Conservation (phyloP, 805 yeast species). For the Brettanomyces bruxellensis region DNA sequence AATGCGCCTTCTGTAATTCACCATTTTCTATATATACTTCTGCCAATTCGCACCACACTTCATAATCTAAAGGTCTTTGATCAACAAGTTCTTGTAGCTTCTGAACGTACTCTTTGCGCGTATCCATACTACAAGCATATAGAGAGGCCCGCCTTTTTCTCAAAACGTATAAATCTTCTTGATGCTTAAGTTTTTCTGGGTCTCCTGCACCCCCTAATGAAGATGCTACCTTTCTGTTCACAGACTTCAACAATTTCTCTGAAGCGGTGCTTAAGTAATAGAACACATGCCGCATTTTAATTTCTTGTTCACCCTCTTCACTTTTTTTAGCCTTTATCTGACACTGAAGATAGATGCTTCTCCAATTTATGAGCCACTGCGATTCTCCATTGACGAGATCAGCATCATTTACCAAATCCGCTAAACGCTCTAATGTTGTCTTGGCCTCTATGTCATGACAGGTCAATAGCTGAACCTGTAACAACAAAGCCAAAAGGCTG, state of each 20-base stretch:
- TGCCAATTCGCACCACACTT: conserved; percentile 72
- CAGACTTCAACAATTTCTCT: conserved; percentile 9
- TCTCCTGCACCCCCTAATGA: conserved; percentile 19
- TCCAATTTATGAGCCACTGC: conserved; percentile 47
- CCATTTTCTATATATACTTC: conserved; percentile 53
- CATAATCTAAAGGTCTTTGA: conserved; percentile 63
- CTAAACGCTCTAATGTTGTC: conserved; percentile 48
- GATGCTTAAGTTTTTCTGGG: conserved; percentile 14
- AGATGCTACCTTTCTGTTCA: conserved; percentile 9
- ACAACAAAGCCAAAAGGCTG: conserved; percentile 61
- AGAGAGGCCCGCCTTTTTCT: conserved; percentile 13
- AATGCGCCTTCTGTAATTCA: conserved; percentile 58
- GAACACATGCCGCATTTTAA: conserved; percentile 17
- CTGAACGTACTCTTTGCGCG: conserved; percentile 37
- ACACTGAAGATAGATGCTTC: conserved; percentile 49
- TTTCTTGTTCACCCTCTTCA: conserved; percentile 1
- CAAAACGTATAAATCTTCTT: not conserved
- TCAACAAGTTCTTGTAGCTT: conserved; percentile 48
- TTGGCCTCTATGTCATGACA: conserved; percentile 67
- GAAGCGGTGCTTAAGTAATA: conserved; percentile 23
- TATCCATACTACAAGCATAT: conserved; percentile 15
- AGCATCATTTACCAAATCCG: conserved; percentile 36
- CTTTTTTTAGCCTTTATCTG: conserved; percentile 27
- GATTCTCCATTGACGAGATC: conserved; percentile 35
- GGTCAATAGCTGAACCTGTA: conserved; percentile 53